Base-by-base conservation (phyloP, 2,329 filamentous ascomycete genomes). In the Knoxdaviesia proteae region DNA sequence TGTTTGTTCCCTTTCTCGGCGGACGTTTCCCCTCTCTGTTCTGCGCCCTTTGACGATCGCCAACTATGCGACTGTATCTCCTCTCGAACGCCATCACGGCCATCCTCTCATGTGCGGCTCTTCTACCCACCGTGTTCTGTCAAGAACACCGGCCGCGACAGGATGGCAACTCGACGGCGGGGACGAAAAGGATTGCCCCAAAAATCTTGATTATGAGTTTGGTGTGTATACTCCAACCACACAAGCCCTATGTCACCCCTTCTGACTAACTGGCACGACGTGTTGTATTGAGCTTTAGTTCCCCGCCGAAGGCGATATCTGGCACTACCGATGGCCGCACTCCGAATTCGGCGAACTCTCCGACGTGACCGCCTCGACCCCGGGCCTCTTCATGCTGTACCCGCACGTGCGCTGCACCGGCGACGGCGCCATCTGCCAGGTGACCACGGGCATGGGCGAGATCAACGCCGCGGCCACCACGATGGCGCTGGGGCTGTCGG, bases 381-480 rank as follows among this genome's bases (percentile, higher is more conserved):
- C 74, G 0, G 77, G 77, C 1, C 61, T 80, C 7, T 80, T 75
- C 0, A 74, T 77, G 51, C 56, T 78, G 3, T 82, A 69, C 52
- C 77, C 77, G 0, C 58, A 69, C 11, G 67, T 75, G 0, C 71
- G 77, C 54, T 87, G 80, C 56, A 76, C 71, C 0, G 58, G 59
- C 7, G 59, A 74, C 49, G 62, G 68, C 32, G 62, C 66, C 3
- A 60, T 86, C 40, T 86, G 81, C 57, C 79, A 84, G 52, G 50
- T 83, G 39, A 73, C 74, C 6, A 72, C 74, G 2, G 79, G 79
- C 44, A 76, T 79, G 55, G 65, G 67, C 7, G 79, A 84, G 58
- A 82, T 86, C 61, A 87, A 86, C 53, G 78, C 81, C 0, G 81
- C 81, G 0, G 59, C 69, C 6, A 76, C 76, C 0, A 67, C 81